phyloP scores from a whole-genome alignment of 2,329 filamentous ascomycete genomes.

The Cladosporium sp. region DNA sequence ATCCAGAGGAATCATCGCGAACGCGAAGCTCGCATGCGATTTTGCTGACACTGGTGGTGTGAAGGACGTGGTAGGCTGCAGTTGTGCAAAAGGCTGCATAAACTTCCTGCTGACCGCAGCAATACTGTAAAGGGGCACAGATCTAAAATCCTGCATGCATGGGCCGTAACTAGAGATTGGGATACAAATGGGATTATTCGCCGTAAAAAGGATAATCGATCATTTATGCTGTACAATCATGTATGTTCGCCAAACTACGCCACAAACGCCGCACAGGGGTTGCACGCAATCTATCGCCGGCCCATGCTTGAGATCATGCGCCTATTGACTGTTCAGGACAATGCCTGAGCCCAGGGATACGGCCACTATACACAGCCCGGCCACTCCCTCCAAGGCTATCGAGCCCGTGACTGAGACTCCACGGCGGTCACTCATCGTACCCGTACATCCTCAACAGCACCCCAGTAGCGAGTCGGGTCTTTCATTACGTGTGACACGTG shows the following conservation, averaged over 20 bases:
- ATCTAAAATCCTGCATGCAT: neutral
- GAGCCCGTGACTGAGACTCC: neutral
- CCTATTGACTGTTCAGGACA: neutral
- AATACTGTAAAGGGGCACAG: neutral
- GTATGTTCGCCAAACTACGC: neutral
- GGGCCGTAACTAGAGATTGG: neutral
- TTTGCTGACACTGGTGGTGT: neutral
- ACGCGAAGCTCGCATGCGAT: neutral
- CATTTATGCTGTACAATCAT: neutral
- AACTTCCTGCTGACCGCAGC: neutral
- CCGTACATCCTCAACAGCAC: constrained; percentile 28
- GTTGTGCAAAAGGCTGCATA: neutral
- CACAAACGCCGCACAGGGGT: neutral
- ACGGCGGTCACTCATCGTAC: neutral
- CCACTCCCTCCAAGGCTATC: neutral
- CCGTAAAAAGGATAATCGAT: neutral
- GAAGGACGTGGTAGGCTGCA: neutral
- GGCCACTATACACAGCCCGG: neutral
- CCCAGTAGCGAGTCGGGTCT: constrained; percentile 61
- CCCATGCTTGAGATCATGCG: neutral
- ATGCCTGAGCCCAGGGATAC: neutral
- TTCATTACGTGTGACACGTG: constrained; percentile 49
- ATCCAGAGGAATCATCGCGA: neutral
- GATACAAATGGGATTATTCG: neutral
- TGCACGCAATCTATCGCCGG: neutral